phyloP scores from a whole-genome alignment of 495 filamentous ascomycete genomes.

The Penicillium malachiteum region DNA sequence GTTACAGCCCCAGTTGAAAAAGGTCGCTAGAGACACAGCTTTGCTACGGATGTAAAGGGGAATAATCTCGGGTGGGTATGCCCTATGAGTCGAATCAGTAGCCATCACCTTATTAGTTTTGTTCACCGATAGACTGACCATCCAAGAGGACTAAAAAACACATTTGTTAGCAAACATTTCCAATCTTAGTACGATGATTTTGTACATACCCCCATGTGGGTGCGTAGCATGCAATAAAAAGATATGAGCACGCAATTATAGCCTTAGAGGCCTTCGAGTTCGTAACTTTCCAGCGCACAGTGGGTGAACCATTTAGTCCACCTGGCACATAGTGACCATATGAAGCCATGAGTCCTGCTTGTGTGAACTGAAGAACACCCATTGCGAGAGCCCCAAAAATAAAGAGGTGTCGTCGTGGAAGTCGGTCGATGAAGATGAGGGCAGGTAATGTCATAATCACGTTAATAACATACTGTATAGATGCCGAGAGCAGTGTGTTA shows the following conservation, averaged over 20 bases:
- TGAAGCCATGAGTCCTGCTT: slow-evolving; percentile 59
- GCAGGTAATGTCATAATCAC: slow-evolving; percentile 63
- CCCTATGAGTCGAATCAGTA: slow-evolving; percentile 10
- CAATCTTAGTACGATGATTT: neutral
- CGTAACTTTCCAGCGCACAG: slow-evolving; percentile 59
- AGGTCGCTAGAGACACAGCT: slow-evolving; percentile 15
- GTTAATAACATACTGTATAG: slow-evolving; percentile 79
- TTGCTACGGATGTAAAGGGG: slow-evolving; percentile 23
- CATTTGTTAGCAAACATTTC: neutral
- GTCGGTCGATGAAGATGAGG: slow-evolving; percentile 55
- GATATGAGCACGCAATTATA: slow-evolving; percentile 62
- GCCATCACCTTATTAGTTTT: neutral
- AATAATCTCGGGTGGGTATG: slow-evolving; percentile 21
- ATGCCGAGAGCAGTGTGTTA: slow-evolving; percentile 61
- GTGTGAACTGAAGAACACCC: slow-evolving; percentile 50
- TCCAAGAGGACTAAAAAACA: slow-evolving; percentile 11
- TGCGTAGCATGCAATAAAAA: slow-evolving; percentile 64
- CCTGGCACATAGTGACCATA: slow-evolving; percentile 52
- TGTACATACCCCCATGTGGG: slow-evolving; percentile 38
- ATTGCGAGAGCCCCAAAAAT: slow-evolving; percentile 51
- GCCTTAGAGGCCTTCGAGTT: slow-evolving; percentile 47
- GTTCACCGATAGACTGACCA: slow-evolving; percentile 4
- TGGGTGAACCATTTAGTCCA: slow-evolving; percentile 35
- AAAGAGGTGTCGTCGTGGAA: slow-evolving; percentile 52
- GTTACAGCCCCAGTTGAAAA: slow-evolving; percentile 27